A percentile compares a stretch with the other conserved stretches of the same genome.
These are phyloP conservation scores for Rhizophlyctis rosea DNA, from an alignment of 192 early-diverging fungal species.

Conservation along the genomic window DNA sequence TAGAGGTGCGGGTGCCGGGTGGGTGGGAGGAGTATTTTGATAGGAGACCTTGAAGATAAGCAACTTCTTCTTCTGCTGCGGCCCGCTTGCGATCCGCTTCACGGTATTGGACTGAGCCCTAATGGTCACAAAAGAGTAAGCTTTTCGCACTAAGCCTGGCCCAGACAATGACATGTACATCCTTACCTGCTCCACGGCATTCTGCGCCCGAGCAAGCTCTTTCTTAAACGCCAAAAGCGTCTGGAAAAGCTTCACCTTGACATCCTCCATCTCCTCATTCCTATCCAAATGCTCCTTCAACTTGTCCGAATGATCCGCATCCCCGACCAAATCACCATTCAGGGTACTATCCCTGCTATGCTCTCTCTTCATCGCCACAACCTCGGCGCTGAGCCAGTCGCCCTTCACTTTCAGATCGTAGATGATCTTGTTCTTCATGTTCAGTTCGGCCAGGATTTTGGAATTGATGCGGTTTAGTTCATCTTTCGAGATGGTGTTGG, in stretches of 20 bases:
- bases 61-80: no score
- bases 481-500: no score
- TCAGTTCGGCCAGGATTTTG: conserved; percentile 31
- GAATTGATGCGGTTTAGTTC: conserved; percentile 19
- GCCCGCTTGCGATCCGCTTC: no score
- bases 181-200: conserved; percentile 24
- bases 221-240: conserved; percentile 27
- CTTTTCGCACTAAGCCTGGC: no score
- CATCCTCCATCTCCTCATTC: conserved; percentile 13
- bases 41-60: no score
- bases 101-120: no score
- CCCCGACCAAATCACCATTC: not conserved
- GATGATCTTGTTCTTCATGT: conserved; percentile 40
- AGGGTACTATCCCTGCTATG: not conserved
- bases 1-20: no score
- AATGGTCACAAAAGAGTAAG: no score
- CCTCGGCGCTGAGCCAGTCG: conserved; percentile 32
- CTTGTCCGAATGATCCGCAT: not conserved
- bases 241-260: conserved; percentile 19
- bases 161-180: not conserved
- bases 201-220: conserved; percentile 27
- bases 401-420: conserved; percentile 27
- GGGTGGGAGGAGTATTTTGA: no score
- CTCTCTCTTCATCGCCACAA: conserved; percentile 5
- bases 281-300: not conserved